Conservation (phyloP, 164 flowering plant genomes). For the Chimonanthus praecox region DNA sequence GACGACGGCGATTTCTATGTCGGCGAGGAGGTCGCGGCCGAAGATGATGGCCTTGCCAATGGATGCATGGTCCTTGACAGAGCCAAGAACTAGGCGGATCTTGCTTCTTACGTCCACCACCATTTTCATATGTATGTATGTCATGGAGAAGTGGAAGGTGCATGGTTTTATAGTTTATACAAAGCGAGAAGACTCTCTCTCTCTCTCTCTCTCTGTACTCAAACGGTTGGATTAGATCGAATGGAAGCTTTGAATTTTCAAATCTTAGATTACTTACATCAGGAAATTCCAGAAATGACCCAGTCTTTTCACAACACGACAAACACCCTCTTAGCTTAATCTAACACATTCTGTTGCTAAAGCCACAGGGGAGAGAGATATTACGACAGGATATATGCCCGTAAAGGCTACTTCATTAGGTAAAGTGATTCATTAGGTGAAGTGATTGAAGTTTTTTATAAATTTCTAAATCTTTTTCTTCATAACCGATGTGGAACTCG, state of each 20-base stretch:
- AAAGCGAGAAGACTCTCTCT: background rate
- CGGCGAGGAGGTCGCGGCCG: conserved; percentile 32
- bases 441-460: background rate
- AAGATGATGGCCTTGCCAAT: conserved; percentile 57
- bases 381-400: background rate
- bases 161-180: background rate
- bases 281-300: too few relatives aligned
- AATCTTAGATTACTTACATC: background rate
- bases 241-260: conserved; percentile 4
- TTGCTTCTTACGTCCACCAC: conserved; percentile 28
- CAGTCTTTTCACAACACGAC: too few relatives aligned
- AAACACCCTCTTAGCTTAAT: too few relatives aligned
- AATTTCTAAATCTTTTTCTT: too few relatives aligned
- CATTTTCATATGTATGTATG: conserved; percentile 5
- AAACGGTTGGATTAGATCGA: background rate
- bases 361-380: too few relatives aligned
- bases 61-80: conserved; percentile 66
- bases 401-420: background rate
- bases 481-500: too few relatives aligned
- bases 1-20: conserved; percentile 56
- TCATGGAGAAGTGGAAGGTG: background rate
- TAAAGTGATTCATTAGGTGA: background rate
- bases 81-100: conserved; percentile 54
- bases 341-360: too few relatives aligned
- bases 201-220: background rate